These are phyloP conservation scores for Coriolopsis trogii DNA, from an alignment of 1,284 basidiomycete species.

Conservation along the genomic window DNA sequence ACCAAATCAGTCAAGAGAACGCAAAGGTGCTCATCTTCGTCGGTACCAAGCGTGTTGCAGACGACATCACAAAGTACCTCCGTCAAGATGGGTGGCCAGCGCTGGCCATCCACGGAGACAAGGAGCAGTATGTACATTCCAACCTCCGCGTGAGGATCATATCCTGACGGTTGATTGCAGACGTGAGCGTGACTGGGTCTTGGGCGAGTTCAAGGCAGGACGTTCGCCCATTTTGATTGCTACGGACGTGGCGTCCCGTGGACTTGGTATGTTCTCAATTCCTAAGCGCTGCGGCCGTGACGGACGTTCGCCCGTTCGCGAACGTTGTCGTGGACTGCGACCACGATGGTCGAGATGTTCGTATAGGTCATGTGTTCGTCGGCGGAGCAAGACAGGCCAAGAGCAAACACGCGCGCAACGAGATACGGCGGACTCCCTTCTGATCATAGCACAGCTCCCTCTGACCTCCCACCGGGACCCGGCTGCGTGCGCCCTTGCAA, in stretches of 20 bases:
- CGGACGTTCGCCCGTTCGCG: constrained; percentile 20
- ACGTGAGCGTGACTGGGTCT: constrained; percentile 98
- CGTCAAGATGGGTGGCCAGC: constrained; percentile 99
- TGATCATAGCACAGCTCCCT: constrained; percentile 43
- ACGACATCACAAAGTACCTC: constrained; percentile 97
- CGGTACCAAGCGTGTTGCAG: constrained; percentile 95
- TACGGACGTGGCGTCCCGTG: constrained; percentile 97
- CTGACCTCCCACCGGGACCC: constrained; percentile 35
- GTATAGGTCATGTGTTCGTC: constrained; percentile 48
- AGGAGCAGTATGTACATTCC: constrained; percentile 79
- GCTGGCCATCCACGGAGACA: constrained; percentile 98
- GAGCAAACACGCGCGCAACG: constrained; percentile 43
- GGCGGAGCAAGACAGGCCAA: constrained; percentile 56
- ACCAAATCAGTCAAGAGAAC: constrained; percentile 95
- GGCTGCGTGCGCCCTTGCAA: constrained; percentile 37
- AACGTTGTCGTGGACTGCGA: constrained; percentile 21
- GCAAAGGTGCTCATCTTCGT: constrained; percentile 99
- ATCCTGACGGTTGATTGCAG: constrained; percentile 42
- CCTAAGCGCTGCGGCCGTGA: constrained; percentile 38
- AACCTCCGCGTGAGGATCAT: constrained; percentile 20
- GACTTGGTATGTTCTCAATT: constrained; percentile 89
- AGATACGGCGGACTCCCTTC: constrained; percentile 45
- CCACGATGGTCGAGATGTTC: constrained; percentile 33
- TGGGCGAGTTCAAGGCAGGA: constrained; percentile 97
- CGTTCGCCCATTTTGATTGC: constrained; percentile 98